Conservation (phyloP, 2,329 filamentous ascomycete species). For the Diaporthe longicolla region DNA sequence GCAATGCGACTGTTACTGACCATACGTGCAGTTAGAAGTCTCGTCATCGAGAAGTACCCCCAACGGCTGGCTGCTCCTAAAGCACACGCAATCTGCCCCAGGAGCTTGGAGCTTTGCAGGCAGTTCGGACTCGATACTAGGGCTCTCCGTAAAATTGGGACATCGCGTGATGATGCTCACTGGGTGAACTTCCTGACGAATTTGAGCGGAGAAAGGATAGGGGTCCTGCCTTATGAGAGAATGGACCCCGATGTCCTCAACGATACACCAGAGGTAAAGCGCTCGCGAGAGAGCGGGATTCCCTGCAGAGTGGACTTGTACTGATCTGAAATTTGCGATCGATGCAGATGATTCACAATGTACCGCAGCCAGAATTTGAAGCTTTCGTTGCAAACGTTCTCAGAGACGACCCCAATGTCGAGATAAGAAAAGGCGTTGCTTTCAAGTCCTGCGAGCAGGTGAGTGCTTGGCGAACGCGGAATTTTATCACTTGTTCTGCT, state of each 20-base stretch:
- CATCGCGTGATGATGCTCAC: constrained; percentile 51
- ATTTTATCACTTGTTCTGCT: too few species aligned
- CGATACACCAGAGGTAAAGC: constrained; percentile 51
- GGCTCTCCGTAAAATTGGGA: constrained; percentile 49
- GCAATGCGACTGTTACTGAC: background rate
- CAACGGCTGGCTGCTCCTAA: constrained; percentile 51
- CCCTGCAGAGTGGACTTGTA: background rate
- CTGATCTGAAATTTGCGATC: background rate
- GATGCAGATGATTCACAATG: constrained; percentile 58
- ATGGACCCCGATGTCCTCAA: constrained; percentile 53
- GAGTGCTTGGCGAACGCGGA: constrained; percentile 4
- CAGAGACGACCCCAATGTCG: constrained; percentile 47
- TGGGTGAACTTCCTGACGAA: constrained; percentile 59
- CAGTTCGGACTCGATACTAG: constrained; percentile 50
- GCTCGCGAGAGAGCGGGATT: background rate
- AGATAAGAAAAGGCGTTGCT: constrained; percentile 51
- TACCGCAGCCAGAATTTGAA: constrained; percentile 58
- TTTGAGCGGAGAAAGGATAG: constrained; percentile 53
- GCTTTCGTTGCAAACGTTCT: constrained; percentile 51
- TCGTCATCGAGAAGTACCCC: constrained; percentile 52
- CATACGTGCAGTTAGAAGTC: constrained; percentile 45
- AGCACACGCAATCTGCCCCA: constrained; percentile 50
- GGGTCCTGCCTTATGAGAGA: constrained; percentile 53
- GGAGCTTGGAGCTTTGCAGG: constrained; percentile 50
- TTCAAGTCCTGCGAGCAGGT: constrained; percentile 54